Base-by-base conservation (phyloP, 345 rosid species). In the Toxicodendron radicans region DNA sequence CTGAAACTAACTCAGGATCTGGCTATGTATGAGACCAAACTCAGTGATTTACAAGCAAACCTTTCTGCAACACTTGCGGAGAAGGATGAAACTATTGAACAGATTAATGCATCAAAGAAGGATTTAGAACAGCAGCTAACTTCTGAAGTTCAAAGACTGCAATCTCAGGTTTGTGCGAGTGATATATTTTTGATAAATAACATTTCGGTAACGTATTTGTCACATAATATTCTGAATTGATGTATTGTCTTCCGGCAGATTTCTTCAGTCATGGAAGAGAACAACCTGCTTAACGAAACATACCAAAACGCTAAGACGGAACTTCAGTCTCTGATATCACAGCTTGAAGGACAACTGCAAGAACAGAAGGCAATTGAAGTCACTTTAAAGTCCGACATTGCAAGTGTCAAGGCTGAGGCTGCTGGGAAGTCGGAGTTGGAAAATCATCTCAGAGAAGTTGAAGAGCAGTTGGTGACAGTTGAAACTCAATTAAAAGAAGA, bases 1-100 rank as follows among this genome's bases (percentile, higher is more conserved):
- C 73, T 93, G 82, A 89, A 83, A 82, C 87, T 93, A 71, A 84
- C 87, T 64, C 82, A 88, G 81, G 94, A 93, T 77, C 79, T 93
- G 64, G 94, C 97, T 21, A 75, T 59, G 21, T 76, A 87, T 65
- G 93, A 90, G 78, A 80, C 90, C 54, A 86, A 89, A 83, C 79
- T 85, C 76, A 77, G 74, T 73, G 94, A 87, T 70, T 68, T 91
- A 68, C 85, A 88, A 64, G 75, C 82, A 57, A 87, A 87, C 70
- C 77, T 91, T 21, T 86, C 92, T 18, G 76, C 84, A 63, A 56
- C 79, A 41, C 73, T 79, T 51, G 76, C 79, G 18, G 93, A 89
- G 85, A 96, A 91, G 83, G 91, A 84, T 77, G 87, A 77, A 83
- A 83, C 85, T 41, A 46, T 67, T 17, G 89, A 84, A 74, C 91